These are phyloP conservation scores for Cutaneotrichosporon cutaneum DNA, from an alignment of 1,284 basidiomycete genomes.

Conservation along the genomic window DNA sequence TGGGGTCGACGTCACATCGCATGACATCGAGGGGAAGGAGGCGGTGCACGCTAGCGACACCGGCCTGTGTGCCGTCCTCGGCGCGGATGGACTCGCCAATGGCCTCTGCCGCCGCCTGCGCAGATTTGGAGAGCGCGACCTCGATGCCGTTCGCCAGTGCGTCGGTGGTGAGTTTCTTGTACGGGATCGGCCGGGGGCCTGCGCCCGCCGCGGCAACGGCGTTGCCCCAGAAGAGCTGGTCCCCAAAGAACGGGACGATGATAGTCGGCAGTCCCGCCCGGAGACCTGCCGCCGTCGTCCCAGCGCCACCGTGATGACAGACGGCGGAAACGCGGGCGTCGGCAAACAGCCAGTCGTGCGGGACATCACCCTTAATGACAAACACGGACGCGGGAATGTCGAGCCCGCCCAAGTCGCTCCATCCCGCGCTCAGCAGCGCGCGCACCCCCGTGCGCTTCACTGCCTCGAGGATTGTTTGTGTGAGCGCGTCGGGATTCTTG, in stretches of 20 bases:
- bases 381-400: slow-evolving; percentile 59
- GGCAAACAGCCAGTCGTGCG: slow-evolving; percentile 70
- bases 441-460: slow-evolving; percentile 59
- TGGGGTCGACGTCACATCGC: slow-evolving; percentile 62
- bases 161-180: slow-evolving; percentile 58
- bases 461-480: slow-evolving; percentile 62
- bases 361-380: slow-evolving; percentile 60
- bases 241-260: slow-evolving; percentile 68
- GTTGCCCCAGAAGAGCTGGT: slow-evolving; percentile 60
- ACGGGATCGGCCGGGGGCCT: slow-evolving; percentile 63
- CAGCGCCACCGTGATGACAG: slow-evolving; percentile 70
- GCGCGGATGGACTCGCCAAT: slow-evolving; percentile 60
- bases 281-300: slow-evolving; percentile 64
- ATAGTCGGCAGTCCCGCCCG: slow-evolving; percentile 65
- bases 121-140: slow-evolving; percentile 56
- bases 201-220: slow-evolving; percentile 67
- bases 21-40: slow-evolving; percentile 65
- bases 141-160: slow-evolving; percentile 60
- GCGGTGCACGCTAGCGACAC: slow-evolving; percentile 61
- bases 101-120: slow-evolving; percentile 56
- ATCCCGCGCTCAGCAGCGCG: slow-evolving; percentile 63
- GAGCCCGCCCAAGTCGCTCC: slow-evolving; percentile 59
- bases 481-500: slow-evolving; percentile 59
- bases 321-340: slow-evolving; percentile 61
- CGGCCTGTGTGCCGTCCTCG: slow-evolving; percentile 60